Conservation (phyloP, 2,329 filamentous ascomycete species). For the Nemania sp. region DNA sequence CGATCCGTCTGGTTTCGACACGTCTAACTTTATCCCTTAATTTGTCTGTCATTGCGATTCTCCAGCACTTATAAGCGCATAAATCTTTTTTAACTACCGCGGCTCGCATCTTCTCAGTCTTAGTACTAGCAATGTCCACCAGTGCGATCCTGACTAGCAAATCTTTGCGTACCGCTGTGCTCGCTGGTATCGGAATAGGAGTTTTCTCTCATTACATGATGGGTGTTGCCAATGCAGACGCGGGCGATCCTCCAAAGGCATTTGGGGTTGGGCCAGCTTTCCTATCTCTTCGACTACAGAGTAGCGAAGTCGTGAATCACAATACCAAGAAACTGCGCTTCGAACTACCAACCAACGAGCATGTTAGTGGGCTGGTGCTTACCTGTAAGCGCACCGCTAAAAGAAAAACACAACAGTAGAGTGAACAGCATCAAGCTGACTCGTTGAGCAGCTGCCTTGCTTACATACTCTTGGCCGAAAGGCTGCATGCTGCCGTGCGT, state of each 20-base stretch:
- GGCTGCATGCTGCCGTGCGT: conserved; percentile 61
- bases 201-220: conserved; percentile 33
- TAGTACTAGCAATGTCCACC: conserved; percentile 14
- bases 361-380: conserved; percentile 52
- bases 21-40: neutral
- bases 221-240: conserved; percentile 32
- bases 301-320: conserved; percentile 57
- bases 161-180: conserved; percentile 14
- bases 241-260: conserved; percentile 31
- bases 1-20: conserved; percentile 9
- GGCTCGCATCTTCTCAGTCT: too few species aligned
- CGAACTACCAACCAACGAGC: conserved; percentile 51
- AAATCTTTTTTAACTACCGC: too few species aligned
- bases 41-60: neutral
- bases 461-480: conserved; percentile 62
- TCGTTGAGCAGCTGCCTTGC: conserved; percentile 52
- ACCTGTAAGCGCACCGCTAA: conserved; percentile 46
- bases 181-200: conserved; percentile 31
- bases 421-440: neutral
- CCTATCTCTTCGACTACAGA: conserved; percentile 53
- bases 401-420: neutral
- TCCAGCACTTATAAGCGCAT: neutral
- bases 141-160: conserved; percentile 8
- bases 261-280: conserved; percentile 47
- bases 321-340: conserved; percentile 63